A percentile compares a stretch with the other conserved stretches of the same genome.
These are phyloP conservation scores for Sclerotinia trifoliorum DNA, from an alignment of 2,329 filamentous ascomycete species.

Conservation along the genomic window DNA sequence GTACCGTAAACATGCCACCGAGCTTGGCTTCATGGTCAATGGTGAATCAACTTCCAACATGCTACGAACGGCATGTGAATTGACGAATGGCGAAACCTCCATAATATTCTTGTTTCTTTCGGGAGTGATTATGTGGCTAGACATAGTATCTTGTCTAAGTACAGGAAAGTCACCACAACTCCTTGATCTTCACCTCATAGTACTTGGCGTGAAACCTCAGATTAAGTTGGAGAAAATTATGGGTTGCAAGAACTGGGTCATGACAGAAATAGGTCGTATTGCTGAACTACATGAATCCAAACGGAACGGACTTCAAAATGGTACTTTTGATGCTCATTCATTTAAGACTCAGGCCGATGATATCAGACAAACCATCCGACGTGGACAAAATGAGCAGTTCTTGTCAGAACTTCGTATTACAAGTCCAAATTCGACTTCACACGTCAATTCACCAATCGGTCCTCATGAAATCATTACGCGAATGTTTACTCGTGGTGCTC, in stretches of 20 bases:
- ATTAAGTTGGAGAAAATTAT: slow-evolving; percentile 49
- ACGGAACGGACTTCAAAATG: slow-evolving; percentile 44
- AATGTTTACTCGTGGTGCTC: slow-evolving; percentile 32
- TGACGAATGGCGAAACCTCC: slow-evolving; percentile 43
- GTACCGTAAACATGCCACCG: slow-evolving; percentile 16
- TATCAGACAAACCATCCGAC: slow-evolving; percentile 32
- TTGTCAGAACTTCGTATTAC: slow-evolving; percentile 28
- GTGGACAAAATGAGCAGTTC: slow-evolving; percentile 27
- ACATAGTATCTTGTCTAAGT: slow-evolving; percentile 51
- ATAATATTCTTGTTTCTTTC: slow-evolving; percentile 48
- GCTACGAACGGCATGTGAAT: background rate
- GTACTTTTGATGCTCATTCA: slow-evolving; percentile 22
- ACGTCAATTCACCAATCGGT: background rate
- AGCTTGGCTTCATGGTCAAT: slow-evolving; percentile 18
- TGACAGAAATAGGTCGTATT: slow-evolving; percentile 55
- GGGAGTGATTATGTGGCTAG: slow-evolving; percentile 49
- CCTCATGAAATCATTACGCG: slow-evolving; percentile 28
- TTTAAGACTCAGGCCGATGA: slow-evolving; percentile 25
- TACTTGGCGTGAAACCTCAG: slow-evolving; percentile 44
- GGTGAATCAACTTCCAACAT: background rate
- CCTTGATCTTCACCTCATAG: slow-evolving; percentile 42
- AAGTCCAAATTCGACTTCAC: slow-evolving; percentile 1
- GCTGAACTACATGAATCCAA: slow-evolving; percentile 57
- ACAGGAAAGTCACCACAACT: slow-evolving; percentile 46
- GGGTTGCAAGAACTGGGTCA: slow-evolving; percentile 57